Evolutionary conservation across 768 basidiomycete genomes (phyloP).

Genomic region (Xerocomellus amylosporus): DNA sequence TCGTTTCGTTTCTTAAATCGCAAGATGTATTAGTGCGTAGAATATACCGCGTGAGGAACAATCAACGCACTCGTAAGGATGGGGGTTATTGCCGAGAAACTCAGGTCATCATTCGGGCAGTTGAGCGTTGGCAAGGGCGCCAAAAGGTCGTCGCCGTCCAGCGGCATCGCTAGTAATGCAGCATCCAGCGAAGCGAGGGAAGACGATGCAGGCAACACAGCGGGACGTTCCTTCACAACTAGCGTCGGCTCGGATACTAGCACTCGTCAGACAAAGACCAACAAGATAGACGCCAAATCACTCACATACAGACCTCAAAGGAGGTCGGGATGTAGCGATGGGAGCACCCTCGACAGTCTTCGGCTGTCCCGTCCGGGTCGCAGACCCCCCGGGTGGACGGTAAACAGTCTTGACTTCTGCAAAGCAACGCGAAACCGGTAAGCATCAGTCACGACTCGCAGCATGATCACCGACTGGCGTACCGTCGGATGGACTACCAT

Average conservation of each 20-base stretch:
- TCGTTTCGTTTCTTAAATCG: not conserved
- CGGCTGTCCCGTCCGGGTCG: slow-evolving; percentile 5
- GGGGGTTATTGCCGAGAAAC: slow-evolving; percentile 1
- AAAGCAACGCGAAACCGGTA: not conserved
- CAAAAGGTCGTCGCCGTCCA: slow-evolving; percentile 4
- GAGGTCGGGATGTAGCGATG: not conserved
- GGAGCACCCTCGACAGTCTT: not conserved
- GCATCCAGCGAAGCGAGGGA: slow-evolving; percentile 17
- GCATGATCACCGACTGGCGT: not conserved
- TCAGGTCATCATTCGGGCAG: slow-evolving; percentile 1
- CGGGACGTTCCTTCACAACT: not conserved
- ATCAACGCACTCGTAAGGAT: not conserved
- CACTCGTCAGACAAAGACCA: slow-evolving; percentile 4
- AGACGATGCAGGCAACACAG: slow-evolving; percentile 6
- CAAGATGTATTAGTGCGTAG: not conserved
- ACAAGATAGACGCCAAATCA: not conserved
- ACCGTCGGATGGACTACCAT: slow-evolving; percentile 5
- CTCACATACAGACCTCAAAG: slow-evolving; percentile 9
- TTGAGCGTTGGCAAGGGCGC: not conserved
- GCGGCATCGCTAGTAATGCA: slow-evolving; percentile 5
- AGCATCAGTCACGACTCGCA: not conserved
- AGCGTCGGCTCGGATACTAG: not conserved
- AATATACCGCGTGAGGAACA: not conserved
- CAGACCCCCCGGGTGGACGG: slow-evolving; percentile 17
- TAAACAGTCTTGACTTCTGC: slow-evolving; percentile 9